Conservation (phyloP, 2,329 filamentous ascomycete species). For the Trichothecium roseum region DNA sequence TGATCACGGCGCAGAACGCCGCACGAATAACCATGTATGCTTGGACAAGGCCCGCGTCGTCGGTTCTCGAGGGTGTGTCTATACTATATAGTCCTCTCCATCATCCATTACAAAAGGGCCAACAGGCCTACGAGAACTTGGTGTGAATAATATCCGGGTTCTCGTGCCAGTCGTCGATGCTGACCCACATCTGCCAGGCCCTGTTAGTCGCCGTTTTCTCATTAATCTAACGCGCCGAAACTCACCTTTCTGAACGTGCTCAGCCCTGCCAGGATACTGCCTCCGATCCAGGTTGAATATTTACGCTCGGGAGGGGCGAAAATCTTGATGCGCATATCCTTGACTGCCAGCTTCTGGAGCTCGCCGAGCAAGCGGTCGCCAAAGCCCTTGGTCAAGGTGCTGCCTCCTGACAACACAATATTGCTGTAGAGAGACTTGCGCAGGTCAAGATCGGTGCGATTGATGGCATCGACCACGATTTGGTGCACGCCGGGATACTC, state of each 20-base stretch:
- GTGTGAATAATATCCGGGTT: slow-evolving; percentile 98
- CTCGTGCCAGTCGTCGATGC: slow-evolving; percentile 99
- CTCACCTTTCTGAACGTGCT: slow-evolving; percentile 96
- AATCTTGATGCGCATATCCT: slow-evolving; percentile 99
- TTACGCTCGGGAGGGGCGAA: slow-evolving; percentile 95
- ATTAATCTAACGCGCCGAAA: slow-evolving; percentile 3
- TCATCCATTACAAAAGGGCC: background rate
- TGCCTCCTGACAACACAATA: slow-evolving; percentile 93
- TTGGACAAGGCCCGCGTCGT: too few species aligned
- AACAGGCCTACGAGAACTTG: slow-evolving; percentile 66
- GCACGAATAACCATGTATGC: too few species aligned
- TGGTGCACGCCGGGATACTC: slow-evolving; percentile 97
- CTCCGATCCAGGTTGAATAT: slow-evolving; percentile 98
- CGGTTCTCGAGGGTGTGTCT: too few species aligned
- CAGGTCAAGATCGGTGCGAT: slow-evolving; percentile 87
- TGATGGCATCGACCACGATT: slow-evolving; percentile 94
- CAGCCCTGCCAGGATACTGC: slow-evolving; percentile 89
- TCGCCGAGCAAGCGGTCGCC: slow-evolving; percentile 86
- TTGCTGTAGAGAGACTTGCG: slow-evolving; percentile 91
- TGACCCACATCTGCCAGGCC: slow-evolving; percentile 85
- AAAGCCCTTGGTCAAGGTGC: slow-evolving; percentile 93
- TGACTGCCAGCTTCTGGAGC: slow-evolving; percentile 86
- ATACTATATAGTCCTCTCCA: background rate
- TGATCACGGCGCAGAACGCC: too few species aligned
- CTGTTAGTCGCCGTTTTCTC: slow-evolving; percentile 8